Conservation (phyloP, 2,329 filamentous ascomycete species). For the Sclerotinia nivalis region DNA sequence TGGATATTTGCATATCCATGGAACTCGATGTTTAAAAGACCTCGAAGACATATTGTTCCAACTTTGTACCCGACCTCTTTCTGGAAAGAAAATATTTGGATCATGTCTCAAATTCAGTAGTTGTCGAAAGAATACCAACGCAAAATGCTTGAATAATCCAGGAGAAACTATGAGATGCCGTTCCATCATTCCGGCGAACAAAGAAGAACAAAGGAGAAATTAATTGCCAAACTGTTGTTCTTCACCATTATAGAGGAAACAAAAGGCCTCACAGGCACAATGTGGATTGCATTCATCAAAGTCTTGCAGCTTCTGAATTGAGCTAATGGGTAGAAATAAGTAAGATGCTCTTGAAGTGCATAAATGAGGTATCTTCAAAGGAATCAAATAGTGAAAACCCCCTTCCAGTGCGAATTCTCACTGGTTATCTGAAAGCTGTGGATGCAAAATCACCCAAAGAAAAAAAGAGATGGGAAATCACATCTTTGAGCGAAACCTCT, state of each 20-base stretch:
- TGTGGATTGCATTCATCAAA: not conserved
- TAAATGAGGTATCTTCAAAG: conserved; percentile 13
- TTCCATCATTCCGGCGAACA: not conserved
- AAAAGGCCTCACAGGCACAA: conserved; percentile 2
- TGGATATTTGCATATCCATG: not conserved
- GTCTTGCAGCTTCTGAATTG: conserved; percentile 17
- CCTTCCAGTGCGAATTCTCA: not conserved
- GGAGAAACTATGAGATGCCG: not conserved
- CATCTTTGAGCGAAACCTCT: conserved; percentile 12
- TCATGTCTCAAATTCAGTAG: not conserved
- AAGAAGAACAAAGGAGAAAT: not conserved
- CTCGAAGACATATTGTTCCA: not conserved
- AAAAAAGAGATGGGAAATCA: conserved; percentile 12
- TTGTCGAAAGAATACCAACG: not conserved
- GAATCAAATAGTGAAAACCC: conserved; percentile 3
- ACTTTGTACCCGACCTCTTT: not conserved
- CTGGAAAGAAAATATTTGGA: not conserved
- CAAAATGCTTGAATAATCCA: not conserved
- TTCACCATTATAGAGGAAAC: not conserved
- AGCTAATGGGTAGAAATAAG: conserved; percentile 13
- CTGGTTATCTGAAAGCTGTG: not conserved
- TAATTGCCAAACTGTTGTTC: not conserved
- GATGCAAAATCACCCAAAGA: conserved; percentile 1
- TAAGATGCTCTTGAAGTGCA: not conserved
- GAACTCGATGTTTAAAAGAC: not conserved